These are phyloP conservation scores for Candida sp. DNA, from an alignment of 1,139 yeast genomes.

Conservation along the genomic window DNA sequence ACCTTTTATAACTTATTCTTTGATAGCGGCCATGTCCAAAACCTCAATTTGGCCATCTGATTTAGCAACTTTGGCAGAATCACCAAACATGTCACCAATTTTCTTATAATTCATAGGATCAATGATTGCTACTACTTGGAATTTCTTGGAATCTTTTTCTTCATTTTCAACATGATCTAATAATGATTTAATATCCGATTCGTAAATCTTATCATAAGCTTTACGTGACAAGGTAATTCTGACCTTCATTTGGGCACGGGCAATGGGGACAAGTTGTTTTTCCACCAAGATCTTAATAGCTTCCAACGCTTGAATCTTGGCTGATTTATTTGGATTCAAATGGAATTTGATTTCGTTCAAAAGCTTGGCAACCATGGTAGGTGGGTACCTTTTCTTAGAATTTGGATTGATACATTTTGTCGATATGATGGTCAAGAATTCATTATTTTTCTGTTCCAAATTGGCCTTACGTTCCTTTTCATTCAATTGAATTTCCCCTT, in stretches of 20 bases:
- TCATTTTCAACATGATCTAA: conserved; percentile 56
- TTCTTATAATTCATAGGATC: conserved; percentile 84
- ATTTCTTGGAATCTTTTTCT: conserved; percentile 37
- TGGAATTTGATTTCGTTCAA: conserved; percentile 78
- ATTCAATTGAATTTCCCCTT: conserved; percentile 93
- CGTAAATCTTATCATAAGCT: conserved; percentile 43
- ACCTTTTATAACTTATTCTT: conserved; percentile 42
- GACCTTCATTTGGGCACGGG: conserved; percentile 91
- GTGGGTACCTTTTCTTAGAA: conserved; percentile 88
- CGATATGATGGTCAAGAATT: conserved; percentile 78
- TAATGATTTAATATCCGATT: conserved; percentile 48
- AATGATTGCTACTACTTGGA: conserved; percentile 69
- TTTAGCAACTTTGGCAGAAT: conserved; percentile 42
- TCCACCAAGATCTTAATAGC: conserved; percentile 78
- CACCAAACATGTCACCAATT: conserved; percentile 48
- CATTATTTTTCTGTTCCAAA: conserved; percentile 73
- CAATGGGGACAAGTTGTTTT: conserved; percentile 85
- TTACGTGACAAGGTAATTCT: conserved; percentile 52
- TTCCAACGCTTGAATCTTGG: conserved; percentile 88
- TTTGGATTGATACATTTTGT: conserved; percentile 91
- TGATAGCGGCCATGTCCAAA: conserved; percentile 84
- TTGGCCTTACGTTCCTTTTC: conserved; percentile 88
- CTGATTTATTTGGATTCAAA: conserved; percentile 71
- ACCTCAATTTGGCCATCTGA: conserved; percentile 77
- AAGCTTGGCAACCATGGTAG: conserved; percentile 90